Evolutionary conservation across 345 rosid genomes (phyloP).

Genomic region (Alliaria petiolata): DNA sequence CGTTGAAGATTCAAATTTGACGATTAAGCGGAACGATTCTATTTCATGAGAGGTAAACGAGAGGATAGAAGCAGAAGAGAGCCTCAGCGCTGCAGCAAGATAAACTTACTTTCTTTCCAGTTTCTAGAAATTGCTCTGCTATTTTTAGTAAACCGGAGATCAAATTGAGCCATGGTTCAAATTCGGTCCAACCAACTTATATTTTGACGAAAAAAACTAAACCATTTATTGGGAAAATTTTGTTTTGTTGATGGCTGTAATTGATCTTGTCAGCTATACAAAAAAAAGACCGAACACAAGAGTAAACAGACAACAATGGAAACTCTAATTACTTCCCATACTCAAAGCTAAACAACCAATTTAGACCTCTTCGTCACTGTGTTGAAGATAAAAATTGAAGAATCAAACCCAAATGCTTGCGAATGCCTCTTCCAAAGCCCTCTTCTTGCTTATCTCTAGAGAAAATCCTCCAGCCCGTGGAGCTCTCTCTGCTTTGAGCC

Average conservation of each 20-base stretch:
- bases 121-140: neutral
- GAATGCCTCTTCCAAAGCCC: slow-evolving; percentile 93
- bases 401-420: slow-evolving; percentile 75
- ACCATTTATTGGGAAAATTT: neutral
- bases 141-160: slow-evolving; percentile 7
- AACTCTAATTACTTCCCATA: neutral
- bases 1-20: neutral
- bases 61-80: slow-evolving; percentile 16
- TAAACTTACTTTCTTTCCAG: neutral
- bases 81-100: neutral
- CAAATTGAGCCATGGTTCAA: neutral
- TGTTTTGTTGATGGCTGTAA: neutral
- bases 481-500: slow-evolving; percentile 74
- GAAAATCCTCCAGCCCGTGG: slow-evolving; percentile 88
- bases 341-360: neutral
- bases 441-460: slow-evolving; percentile 71
- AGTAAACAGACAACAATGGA: neutral
- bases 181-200: slow-evolving; percentile 4
- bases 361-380: neutral
- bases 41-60: neutral
- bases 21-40: neutral
- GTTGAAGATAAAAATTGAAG: neutral
- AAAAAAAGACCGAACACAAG: neutral
- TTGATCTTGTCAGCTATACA: slow-evolving; percentile 23
- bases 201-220: neutral